Percentiles rank a stretch among this genome's conserved stretches.
These are phyloP conservation scores for Verticillium zaregamsianum DNA, from an alignment of 2,329 filamentous ascomycete genomes.

Conservation along the genomic window DNA sequence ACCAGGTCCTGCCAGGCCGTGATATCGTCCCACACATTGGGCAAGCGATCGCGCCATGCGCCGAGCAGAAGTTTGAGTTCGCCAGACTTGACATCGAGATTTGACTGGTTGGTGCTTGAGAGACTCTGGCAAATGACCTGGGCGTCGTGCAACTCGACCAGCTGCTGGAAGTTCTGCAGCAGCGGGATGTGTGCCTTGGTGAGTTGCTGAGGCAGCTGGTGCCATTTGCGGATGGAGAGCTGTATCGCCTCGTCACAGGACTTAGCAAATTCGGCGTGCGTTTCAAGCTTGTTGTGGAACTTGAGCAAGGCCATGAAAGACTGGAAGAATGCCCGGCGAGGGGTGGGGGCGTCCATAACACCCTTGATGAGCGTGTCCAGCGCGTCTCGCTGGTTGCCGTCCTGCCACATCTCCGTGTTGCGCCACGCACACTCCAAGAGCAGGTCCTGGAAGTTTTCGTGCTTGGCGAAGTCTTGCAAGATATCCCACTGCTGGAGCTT, in stretches of 20 bases:
- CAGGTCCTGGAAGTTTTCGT: conserved; percentile 97
- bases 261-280: conserved; percentile 74
- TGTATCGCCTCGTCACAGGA: conserved; percentile 97
- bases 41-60: conserved; percentile 91
- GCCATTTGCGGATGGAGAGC: conserved; percentile 96
- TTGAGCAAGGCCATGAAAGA: conserved; percentile 97
- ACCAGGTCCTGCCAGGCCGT: conserved; percentile 98
- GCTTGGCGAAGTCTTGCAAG: conserved; percentile 93
- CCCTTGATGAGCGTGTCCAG: conserved; percentile 93
- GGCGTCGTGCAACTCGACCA: conserved; percentile 96
- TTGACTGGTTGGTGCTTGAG: conserved; percentile 74
- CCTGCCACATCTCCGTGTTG: conserved; percentile 92
- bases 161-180: conserved; percentile 94
- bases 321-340: conserved; percentile 92
- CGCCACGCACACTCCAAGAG: conserved; percentile 94
- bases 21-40: conserved; percentile 99
- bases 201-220: conserved; percentile 89
- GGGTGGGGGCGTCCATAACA: conserved; percentile 94
- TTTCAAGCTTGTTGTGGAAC: conserved; percentile 84
- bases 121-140: conserved; percentile 94
- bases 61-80: conserved; percentile 92
- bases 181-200: conserved; percentile 95
- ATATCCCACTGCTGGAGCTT: conserved; percentile 99
- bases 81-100: conserved; percentile 89
- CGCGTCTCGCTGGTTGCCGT: conserved; percentile 78